Evolutionary conservation across 441 rosid species (phyloP), one percentile per base, ranked within the genome.

Genomic region (Bruguiera hainesii): DNA sequence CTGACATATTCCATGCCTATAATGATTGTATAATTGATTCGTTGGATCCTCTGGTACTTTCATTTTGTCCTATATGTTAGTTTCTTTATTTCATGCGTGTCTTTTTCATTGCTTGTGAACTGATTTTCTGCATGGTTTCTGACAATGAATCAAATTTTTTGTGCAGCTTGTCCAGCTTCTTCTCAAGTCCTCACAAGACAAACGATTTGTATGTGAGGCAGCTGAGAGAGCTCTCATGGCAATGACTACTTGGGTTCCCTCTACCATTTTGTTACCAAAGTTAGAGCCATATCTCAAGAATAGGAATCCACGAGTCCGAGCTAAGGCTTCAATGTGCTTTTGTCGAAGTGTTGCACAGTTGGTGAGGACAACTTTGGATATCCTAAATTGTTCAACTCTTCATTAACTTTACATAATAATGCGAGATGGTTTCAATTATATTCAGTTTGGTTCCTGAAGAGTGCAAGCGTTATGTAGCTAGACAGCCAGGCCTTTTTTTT

Each of bases 151-250:
- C 57, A 7, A n/a, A 20, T 53, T 56, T 19, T 3, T 64, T 62
- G 57, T 72, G 65, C 85, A 94, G 98, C 89, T 94, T 31, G 76
- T 89, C 28, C 97, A 91, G 78, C 97, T 94, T 66, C 93, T 94
- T 64, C 93, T 94, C 66, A 94, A 91, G 73, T 80, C 98, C 67
- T 91, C 97, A 55, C 98, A 94, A 77, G 98, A 94, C 75, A 88
- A 93, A 50, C 78, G 85, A 64, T 94, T 94, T 78, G 97, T 93
- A 25, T 93, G 96, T 16, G 97, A 88, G 81, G 97, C 90, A 61
- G 96, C 98, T 29, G 97, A 76, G 73, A 91, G 79, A 75, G 94
- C 97, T 57, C 78, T 94, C 66, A 80, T 67, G 31, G 83, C 88
- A 66, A 78, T 91, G 90, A 89, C 96, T 23, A 79, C 85, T 51